phyloP scores from a whole-genome alignment of 1,284 basidiomycete genomes.

The Anthracocystis walkeri region DNA sequence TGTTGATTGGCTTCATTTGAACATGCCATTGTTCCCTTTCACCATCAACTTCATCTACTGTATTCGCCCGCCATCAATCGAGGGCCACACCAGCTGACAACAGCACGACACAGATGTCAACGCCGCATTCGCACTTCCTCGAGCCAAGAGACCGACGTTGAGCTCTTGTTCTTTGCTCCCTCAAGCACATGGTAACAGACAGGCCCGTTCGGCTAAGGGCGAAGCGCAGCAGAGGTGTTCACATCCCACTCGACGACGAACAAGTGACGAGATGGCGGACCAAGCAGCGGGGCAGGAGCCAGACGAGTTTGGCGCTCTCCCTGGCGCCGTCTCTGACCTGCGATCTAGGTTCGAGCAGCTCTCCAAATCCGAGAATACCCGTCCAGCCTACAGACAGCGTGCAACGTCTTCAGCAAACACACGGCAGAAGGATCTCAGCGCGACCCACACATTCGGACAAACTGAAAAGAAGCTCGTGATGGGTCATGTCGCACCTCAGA shows the following conservation, averaged over 20 bases:
- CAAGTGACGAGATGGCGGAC: constrained; percentile 24
- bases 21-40: not conserved
- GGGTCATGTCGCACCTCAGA: constrained; percentile 3
- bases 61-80: not conserved
- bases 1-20: not conserved
- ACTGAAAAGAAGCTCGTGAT: constrained; percentile 43
- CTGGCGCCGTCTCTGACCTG: constrained; percentile 46
- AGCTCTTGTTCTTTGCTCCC: not conserved
- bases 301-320: constrained; percentile 48
- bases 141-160: not conserved
- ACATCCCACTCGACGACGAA: not conserved
- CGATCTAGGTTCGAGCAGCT: constrained; percentile 53
- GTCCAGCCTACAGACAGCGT: constrained; percentile 14
- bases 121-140: not conserved
- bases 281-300: constrained; percentile 31
- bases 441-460: constrained; percentile 44
- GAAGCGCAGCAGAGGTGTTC: not conserved
- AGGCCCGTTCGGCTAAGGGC: not conserved
- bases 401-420: constrained; percentile 8
- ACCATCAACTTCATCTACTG: not conserved
- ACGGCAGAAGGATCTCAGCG: constrained; percentile 24
- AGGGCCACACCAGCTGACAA: not conserved
- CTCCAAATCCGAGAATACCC: constrained; percentile 47
- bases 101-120: not conserved
- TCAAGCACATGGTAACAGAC: not conserved